Base-by-base conservation (phyloP, 2,329 filamentous ascomycete species). In the Drechslerella coelobrocha region DNA sequence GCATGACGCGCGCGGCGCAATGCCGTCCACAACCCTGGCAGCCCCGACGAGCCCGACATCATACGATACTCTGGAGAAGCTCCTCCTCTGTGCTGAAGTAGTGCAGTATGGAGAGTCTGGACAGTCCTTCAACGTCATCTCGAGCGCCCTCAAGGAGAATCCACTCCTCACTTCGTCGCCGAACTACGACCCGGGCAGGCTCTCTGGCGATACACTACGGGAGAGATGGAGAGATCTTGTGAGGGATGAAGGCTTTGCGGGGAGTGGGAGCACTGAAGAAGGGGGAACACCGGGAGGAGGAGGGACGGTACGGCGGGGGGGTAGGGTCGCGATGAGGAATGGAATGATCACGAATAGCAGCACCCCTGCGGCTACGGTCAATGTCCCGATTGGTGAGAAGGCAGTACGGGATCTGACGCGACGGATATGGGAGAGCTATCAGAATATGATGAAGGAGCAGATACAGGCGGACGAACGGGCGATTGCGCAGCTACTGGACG, bases 401-500 rank as follows among this genome's bases (percentile, higher is more conserved):
- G 65, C 65, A 3, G 65, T 62, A 37, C 43, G 65, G 21, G 65
- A 69, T 50, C 65, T 69, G 47, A 54, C 65, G 31, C 56, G 65
- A 31, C 51, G 57, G 52, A 43, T 62, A 21, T 69, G 65, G 65
- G 65, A 69, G 52, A 61, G 17, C 17, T 69, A 69, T 41, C 65
- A 69, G 31, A 69, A 69, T 24, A 52, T 53, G 57, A 69, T 69
- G 65, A 61, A 57, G 52, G 65, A 69, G 9, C 65, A 69, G 57
- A 69, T 69, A 39, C 57, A 62, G 7, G 45, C 65, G 2, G 65
- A 69, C 26, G 65, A 69, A 31, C 31, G 57, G 12, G 54, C 31
- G 1, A 69, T 69, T 37, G 65, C 65, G 19, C 65, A 69, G 37
- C 37, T 69, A 12, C 24, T 69, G 47, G 65, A 69, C 43, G 65